Base-by-base conservation (phyloP, 192 early-diverging fungal species). In the Coemansia reversa region DNA sequence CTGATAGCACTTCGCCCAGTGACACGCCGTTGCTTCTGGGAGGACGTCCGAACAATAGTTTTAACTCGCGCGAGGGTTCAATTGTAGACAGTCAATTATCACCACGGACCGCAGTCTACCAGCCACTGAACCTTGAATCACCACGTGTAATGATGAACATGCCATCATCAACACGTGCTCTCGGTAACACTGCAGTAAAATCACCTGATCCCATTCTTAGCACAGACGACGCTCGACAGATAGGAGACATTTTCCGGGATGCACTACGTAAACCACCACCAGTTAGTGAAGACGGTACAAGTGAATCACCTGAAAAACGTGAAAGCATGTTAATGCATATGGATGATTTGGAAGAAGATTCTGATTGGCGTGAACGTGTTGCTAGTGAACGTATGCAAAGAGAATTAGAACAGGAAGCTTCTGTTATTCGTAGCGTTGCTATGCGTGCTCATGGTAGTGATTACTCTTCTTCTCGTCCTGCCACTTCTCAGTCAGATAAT, bases 381-480 rank as follows among this genome's bases (percentile, higher is more conserved):
- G 80, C 80, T n/a, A 70, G 65, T 33, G 80, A 76, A 32, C 70
- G 80, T 20, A 82, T 82, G 80, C 80, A 74, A 51, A 35, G 80
- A 7, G 80, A 82, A 60, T 69, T 82, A 19, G 62, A 72, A 59
- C 67, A 76, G 47, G 70, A 70, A 32, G 80, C 70, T 2, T 79
- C 76, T 20, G 67, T 79, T 32, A 73, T 79, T 27, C 33, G 70
- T 3, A 73, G 66, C 33, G 76, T 79, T 27, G 76, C 70, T 16
- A 66, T 79, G 76, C 57, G 67, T 16, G 70, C 76, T 4, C 76
- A 79, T 23, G 76, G 76, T 7, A 79, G 76, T 59, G 76, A 72
- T 60, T 72, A 79, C 56, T 69, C 70, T 47, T 69, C 66, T 8
- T 79, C 75, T 12, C 58, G 76, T 20, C 70, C 70, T 2, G 59